Base-by-base conservation (phyloP, 139 green algal genomes). In the Asterochloris erici region DNA sequence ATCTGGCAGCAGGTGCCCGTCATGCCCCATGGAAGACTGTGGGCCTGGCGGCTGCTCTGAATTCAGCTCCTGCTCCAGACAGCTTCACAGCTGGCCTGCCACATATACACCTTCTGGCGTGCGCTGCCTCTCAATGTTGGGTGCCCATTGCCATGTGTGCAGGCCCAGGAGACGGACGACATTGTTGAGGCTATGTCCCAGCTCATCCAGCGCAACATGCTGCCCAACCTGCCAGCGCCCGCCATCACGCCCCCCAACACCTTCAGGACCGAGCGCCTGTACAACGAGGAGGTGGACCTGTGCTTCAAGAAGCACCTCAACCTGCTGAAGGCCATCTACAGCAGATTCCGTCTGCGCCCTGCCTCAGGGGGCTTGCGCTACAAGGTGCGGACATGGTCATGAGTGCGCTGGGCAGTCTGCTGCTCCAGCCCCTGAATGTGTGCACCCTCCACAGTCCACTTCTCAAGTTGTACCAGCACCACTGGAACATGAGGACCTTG, bases 311-410 rank as follows among this genome's bases (percentile, higher is more conserved):
- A 85, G 68, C 26, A 87, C 29, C 23, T 60, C 61, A 77, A 87
- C n/a, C 68, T 93, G 84, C 84, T 94, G 60, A 93, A 92, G 87
- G 88, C 87, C 62, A 78, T 94, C 4, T 94, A 94, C 87, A 89
- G 81, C 26, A 69, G 70, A 62, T 95, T 90, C 78, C 86, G 92
- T 14, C 84, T 92, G 63, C 93, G 92, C 83, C 92, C 92, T 12
- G 63, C 47, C 47, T 83, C 86, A 14, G 92, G 92, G 66, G 92
- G 92, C 54, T 85, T 96, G 84, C 88, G 92, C 62, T 86, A 87
- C 81, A 96, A 95, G 88, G 84, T 90, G 79, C 63, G 77, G 29
- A 2, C 17, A 71, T 9, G 10, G 10, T 4, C 66, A 13, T 21
- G 66, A 9, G 66, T 71, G 66, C 2, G 19, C 6, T 26, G 66